These are phyloP conservation scores for Stephania cephalantha DNA, from an alignment of 164 flowering plant species.

Conservation along the genomic window DNA sequence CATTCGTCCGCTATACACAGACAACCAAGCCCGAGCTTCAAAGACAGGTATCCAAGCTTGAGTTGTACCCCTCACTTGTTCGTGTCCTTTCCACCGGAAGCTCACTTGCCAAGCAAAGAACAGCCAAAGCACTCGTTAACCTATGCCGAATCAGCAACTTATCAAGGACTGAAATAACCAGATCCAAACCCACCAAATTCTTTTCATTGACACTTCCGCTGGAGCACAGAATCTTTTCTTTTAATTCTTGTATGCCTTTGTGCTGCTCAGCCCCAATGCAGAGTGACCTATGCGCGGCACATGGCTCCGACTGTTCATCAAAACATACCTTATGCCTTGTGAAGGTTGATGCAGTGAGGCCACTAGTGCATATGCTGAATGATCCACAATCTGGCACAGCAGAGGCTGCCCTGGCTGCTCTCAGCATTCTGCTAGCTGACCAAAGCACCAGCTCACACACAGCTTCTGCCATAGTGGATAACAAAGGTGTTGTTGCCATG, in stretches of 20 bases:
- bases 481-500: conserved; percentile 15
- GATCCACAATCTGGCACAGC: conserved; percentile 16
- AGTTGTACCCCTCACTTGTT: conserved; percentile 22
- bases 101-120: conserved; percentile 24
- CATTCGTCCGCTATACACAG: conserved; percentile 19
- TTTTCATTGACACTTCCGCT: not conserved
- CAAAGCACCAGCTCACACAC: conserved; percentile 8
- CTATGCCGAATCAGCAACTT: conserved; percentile 16
- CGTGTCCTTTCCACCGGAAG: conserved; percentile 22
- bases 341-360: conserved; percentile 23
- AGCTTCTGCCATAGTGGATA: conserved; percentile 14
- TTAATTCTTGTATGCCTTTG: conserved; percentile 1
- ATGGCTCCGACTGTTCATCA: conserved; percentile 21
- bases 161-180: not conserved
- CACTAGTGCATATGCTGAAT: conserved; percentile 18
- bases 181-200: not conserved
- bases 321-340: conserved; percentile 23
- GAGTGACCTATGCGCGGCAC: conserved; percentile 13
- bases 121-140: conserved; percentile 20
- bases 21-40: conserved; percentile 21
- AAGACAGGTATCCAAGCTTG: conserved; percentile 14
- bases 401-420: conserved; percentile 26
- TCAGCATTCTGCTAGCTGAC: conserved; percentile 18
- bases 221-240: conserved; percentile 8
- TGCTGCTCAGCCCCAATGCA: conserved; percentile 17